Evolutionary conservation across 2,329 filamentous ascomycete species (phyloP).

Genomic region (Hymenoscyphus salicellus): DNA sequence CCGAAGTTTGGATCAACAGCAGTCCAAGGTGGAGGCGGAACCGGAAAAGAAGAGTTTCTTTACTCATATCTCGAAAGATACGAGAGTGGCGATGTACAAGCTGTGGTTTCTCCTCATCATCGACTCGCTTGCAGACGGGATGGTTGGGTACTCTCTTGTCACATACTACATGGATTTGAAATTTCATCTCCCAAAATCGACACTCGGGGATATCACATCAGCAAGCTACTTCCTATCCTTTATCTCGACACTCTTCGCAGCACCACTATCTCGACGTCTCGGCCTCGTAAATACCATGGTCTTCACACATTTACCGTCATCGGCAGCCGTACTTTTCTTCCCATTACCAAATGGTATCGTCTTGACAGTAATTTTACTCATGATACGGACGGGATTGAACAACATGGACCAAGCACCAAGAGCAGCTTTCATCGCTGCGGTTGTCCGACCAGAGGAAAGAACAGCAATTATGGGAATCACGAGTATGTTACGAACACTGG

Average conservation of each 20-base stretch:
- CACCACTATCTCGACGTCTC: conserved; percentile 47
- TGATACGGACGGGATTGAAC: conserved; percentile 58
- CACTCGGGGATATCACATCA: conserved; percentile 58
- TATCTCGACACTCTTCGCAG: conserved; percentile 49
- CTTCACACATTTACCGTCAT: conserved; percentile 67
- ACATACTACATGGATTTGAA: conserved; percentile 58
- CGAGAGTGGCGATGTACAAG: conserved; percentile 58
- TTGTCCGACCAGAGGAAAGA: conserved; percentile 60
- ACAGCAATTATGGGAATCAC: conserved; percentile 69
- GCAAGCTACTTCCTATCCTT: conserved; percentile 54
- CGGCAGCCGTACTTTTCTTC: conserved; percentile 53
- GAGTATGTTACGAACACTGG: conserved; percentile 64
- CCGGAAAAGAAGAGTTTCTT: conserved; percentile 38
- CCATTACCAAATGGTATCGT: conserved; percentile 49
- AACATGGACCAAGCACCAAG: conserved; percentile 71
- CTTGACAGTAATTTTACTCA: conserved; percentile 55
- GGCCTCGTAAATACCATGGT: conserved; percentile 70
- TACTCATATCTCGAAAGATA: conserved; percentile 55
- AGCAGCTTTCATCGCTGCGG: conserved; percentile 64
- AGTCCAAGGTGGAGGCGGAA: not conserved
- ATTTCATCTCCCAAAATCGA: conserved; percentile 54
- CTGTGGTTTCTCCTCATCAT: conserved; percentile 63
- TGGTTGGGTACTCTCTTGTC: conserved; percentile 57
- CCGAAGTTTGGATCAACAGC: not conserved
- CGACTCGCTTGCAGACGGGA: conserved; percentile 64